A percentile compares a stretch with the other conserved stretches of the same genome.
phyloP scores from a whole-genome alignment of 306 rosid genomes.

The Carpinus fangiana region DNA sequence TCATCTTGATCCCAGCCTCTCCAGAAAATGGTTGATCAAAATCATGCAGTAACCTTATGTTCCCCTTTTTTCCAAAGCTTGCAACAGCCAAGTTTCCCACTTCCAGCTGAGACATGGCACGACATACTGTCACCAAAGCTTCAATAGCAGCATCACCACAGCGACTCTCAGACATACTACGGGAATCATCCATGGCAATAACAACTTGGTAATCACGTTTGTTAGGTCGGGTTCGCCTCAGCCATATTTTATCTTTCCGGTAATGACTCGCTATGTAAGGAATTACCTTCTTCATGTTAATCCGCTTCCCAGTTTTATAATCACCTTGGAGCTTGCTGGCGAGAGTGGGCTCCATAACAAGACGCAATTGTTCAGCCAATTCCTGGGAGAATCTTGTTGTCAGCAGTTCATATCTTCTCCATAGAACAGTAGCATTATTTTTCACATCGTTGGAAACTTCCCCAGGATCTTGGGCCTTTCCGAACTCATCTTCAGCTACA shows the following conservation, averaged over 20 bases:
- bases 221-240: conserved; percentile 85
- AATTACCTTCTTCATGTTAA: conserved; percentile 94
- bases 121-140: conserved; percentile 88
- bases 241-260: conserved; percentile 88
- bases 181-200: conserved; percentile 94
- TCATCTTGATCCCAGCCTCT: conserved; percentile 85
- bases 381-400: conserved; percentile 83
- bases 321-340: conserved; percentile 97
- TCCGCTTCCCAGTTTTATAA: conserved; percentile 88
- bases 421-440: conserved; percentile 50
- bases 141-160: conserved; percentile 78
- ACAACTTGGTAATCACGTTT: conserved; percentile 96
- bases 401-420: conserved; percentile 73
- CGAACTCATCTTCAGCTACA: conserved; percentile 60
- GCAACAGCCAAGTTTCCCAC: conserved; percentile 86
- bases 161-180: conserved; percentile 79
- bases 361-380: conserved; percentile 91
- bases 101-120: conserved; percentile 87
- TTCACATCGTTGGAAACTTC: conserved; percentile 43
- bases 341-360: conserved; percentile 83
- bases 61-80: conserved; percentile 87
- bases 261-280: conserved; percentile 82
- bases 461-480: conserved; percentile 50
- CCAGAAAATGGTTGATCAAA: conserved; percentile 75
- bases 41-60: conserved; percentile 78